A percentile compares a stretch with the other conserved stretches of the same genome.
Evolutionary conservation across 352 stramenopile genomes (phyloP).

Genomic region (Phytophthora palmivora): DNA sequence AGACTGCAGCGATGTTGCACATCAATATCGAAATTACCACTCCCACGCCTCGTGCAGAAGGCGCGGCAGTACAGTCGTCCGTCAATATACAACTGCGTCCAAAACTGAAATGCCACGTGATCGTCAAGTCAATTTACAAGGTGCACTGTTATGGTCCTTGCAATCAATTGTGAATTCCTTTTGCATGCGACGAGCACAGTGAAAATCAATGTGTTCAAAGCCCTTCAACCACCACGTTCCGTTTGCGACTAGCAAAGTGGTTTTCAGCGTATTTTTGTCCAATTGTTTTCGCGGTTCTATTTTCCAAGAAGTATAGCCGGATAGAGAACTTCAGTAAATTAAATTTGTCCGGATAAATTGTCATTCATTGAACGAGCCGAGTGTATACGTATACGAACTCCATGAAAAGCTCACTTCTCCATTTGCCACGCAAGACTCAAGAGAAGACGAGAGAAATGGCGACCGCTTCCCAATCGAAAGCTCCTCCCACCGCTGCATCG

Average conservation of each 20-base stretch:
- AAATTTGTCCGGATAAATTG: too few relatives aligned
- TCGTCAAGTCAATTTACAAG: slow-evolving; percentile 1
- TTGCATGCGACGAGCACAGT: slow-evolving; percentile 9
- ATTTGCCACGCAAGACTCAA: slow-evolving; percentile 17
- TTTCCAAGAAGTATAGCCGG: too few relatives aligned
- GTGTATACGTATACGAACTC: background rate
- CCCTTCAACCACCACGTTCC: slow-evolving; percentile 32
- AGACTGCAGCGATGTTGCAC: background rate
- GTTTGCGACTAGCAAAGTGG: slow-evolving; percentile 34
- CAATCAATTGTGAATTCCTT: slow-evolving; percentile 6
- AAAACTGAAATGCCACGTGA: background rate
- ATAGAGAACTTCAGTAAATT: too few relatives aligned
- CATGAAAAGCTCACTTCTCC: slow-evolving; percentile 22
- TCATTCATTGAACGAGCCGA: too few relatives aligned
- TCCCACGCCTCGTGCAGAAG: background rate
- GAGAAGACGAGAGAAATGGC: slow-evolving; percentile 22
- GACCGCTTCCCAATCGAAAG: slow-evolving; percentile 4
- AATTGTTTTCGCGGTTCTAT: too few relatives aligned
- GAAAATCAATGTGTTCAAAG: slow-evolving; percentile 1
- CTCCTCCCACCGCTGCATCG: background rate
- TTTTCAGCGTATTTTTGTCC: slow-evolving; percentile 3
- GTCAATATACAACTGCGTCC: slow-evolving; percentile 3
- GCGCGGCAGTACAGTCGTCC: slow-evolving; percentile 8
- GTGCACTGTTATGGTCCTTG: background rate
- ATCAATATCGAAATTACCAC: slow-evolving; percentile 11